Evolutionary conservation across 495 filamentous ascomycete species (phyloP), one percentile per base, ranked within the genome.

Genomic region (Aspergillus steynii): DNA sequence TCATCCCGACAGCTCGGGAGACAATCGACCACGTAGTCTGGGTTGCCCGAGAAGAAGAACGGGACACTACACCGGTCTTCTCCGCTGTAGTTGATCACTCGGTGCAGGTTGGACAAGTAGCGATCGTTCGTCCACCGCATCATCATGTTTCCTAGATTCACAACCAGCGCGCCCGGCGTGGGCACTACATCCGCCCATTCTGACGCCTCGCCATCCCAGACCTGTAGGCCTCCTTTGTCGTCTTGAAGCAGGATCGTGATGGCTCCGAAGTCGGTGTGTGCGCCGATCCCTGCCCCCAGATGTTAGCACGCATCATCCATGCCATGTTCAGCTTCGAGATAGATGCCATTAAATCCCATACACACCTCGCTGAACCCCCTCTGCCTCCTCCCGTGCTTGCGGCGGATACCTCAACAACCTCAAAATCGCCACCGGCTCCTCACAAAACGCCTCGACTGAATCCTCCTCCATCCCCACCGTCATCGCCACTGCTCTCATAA

Each of bases 191-290:
- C 62, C 0, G 61, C 64, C 71, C 70, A 72, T 51, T 61, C 53
- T 0, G 55, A 53, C n/a, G 72, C 68, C 5, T 56, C 54, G 5
- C 70, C 66, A 59, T 82, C 65, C 55, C 71, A 74, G 29, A 84
- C 78, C 57, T 82, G 72, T 32, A 83, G 70, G 5, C 81, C 74
- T 14, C 71, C 70, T 31, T 59, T 66, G 6, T 68, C 53, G 58
- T 81, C 76, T 58, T 73, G 70, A 5, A 82, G 66, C 10, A 84
- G 71, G 0, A 84, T 70, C 0, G 81, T 83, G 3, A 83, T 66
- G 10, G 68, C 73, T 20, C 79, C 78, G 68, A 75, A 84, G 65
- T 85, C 82, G 0, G 79, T 83, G 58, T 85, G 83, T 0, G 81
- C 83, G 12, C 80, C 82, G 64, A 67, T 80, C 59, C 58, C 80